Conservation (phyloP, 768 basidiomycete genomes). For the Stropharia rugosoannulata region DNA sequence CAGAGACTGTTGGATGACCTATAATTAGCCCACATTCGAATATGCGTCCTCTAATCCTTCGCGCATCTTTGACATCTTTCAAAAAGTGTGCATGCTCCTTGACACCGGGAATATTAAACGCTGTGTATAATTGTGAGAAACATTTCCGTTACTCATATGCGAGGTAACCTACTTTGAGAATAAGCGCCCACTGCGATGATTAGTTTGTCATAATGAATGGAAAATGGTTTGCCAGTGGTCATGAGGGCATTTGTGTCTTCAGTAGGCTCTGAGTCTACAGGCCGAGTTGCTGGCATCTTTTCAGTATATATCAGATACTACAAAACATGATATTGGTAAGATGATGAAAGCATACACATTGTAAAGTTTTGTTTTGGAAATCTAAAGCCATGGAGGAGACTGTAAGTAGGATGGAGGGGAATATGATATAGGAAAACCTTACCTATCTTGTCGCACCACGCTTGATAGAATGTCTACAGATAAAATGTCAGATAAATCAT, state of each 20-base stretch:
- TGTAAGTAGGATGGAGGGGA: neutral
- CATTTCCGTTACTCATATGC: conserved; percentile 5
- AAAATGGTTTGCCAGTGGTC: conserved; percentile 36
- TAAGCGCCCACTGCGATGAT: conserved; percentile 87
- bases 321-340: neutral
- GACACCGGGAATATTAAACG: conserved; percentile 72
- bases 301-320: neutral
- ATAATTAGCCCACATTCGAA: conserved; percentile 56
- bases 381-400: conserved; percentile 33
- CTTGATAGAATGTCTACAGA: conserved; percentile 60
- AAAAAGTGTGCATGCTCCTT: conserved; percentile 82
- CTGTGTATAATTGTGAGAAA: conserved; percentile 26
- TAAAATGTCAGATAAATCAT: neutral
- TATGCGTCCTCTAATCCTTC: conserved; percentile 67
- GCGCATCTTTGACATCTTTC: conserved; percentile 77
- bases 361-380: conserved; percentile 55
- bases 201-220: conserved; percentile 73
- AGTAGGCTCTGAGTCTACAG: conserved; percentile 31
- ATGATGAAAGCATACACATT: conserved; percentile 41
- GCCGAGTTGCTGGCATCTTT: conserved; percentile 64
- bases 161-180: conserved; percentile 61
- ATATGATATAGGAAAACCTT: conserved; percentile 10
- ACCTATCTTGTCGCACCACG: conserved; percentile 78
- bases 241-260: conserved; percentile 13
- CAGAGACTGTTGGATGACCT: too few species aligned